Evolutionary conservation across 2,329 filamentous ascomycete genomes (phyloP), one percentile per base, ranked within the genome.

Genomic region (Diaporthe humulicola): DNA sequence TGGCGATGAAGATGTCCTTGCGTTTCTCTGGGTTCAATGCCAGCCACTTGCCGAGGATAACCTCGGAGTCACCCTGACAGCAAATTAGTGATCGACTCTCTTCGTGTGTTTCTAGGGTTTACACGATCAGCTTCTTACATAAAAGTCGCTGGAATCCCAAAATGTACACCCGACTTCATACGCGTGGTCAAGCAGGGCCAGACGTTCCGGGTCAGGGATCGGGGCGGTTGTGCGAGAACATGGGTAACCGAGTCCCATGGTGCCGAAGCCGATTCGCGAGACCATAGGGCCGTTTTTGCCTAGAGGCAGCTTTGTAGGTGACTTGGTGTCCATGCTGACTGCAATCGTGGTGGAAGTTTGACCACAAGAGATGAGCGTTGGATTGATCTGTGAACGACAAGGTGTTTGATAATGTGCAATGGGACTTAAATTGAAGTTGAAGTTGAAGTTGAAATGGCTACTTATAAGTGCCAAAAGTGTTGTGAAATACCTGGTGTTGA

Each of bases 151-250:
- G 9, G 71, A 76, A 42, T 78, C 77, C 77, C 77, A 78, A 38
- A 77, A 77, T 5, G 76, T 77, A 66, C 86, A 85, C 67, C 90
- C 90, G 2, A 86, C 77, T 38, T 87, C 86, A 81, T 87, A 87
- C 4, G 85, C 85, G 17, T 84, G 84, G 78, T 90, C 88, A 28
- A 91, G 85, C 2, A 91, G 77, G 4, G 84, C 84, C 73, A 90
- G 83, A 3, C 87, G 86, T 75, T 90, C 87, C 30, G 85, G 80
- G 40, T 90, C 88, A 2, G 87, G 84, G 69, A 86, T 87, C 7
- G 40, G 38, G 19, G 36, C 30, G 15, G 5, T 42, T 1, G 33
- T 74, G 9, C 74, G 48, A 42, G 74, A 74, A 45, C 64, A 67
- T 2, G 64, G 64, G 4, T 78, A 72, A 5, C 79, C 79, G 12